Percentiles rank a stretch among this genome's conserved stretches.
phyloP scores from a whole-genome alignment of 352 stramenopile species.

The Globisporangium rhizosaccharum region DNA sequence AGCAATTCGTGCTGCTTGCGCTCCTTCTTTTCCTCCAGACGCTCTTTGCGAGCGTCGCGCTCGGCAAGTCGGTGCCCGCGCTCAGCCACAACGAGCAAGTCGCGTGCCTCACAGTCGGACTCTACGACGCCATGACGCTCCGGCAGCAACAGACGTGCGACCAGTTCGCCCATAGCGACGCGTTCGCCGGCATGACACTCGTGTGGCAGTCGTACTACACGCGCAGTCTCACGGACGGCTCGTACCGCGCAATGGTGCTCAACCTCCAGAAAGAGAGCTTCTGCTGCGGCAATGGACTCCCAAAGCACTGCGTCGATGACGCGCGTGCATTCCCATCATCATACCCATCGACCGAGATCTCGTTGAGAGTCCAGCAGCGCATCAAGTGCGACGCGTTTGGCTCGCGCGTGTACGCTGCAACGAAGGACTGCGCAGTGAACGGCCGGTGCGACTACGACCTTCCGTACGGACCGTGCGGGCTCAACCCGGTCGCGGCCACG shows the following conservation, averaged over 20 bases:
- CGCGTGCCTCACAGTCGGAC: conserved; percentile 55
- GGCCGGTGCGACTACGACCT: conserved; percentile 52
- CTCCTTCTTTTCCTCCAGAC: conserved; percentile 54
- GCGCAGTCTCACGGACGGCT: conserved; percentile 32
- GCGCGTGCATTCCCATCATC: conserved; percentile 37
- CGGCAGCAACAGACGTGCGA: conserved; percentile 35
- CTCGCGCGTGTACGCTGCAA: conserved; percentile 33
- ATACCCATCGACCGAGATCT: conserved; percentile 28
- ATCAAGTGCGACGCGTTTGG: conserved; percentile 22
- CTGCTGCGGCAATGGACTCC: conserved; percentile 62
- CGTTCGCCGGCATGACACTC: conserved; percentile 53
- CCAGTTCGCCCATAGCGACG: conserved; percentile 46
- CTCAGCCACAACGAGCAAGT: conserved; percentile 35
- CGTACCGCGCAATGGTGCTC: conserved; percentile 51
- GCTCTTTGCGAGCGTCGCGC: conserved; percentile 51
- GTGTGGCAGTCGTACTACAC: conserved; percentile 75
- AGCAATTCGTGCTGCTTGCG: conserved; percentile 42
- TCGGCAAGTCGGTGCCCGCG: conserved; percentile 25
- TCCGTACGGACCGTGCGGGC: conserved; percentile 51
- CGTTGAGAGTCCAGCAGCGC: conserved; percentile 19
- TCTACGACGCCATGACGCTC: conserved; percentile 34
- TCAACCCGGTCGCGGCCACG: conserved; percentile 39
- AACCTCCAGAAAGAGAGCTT: conserved; percentile 58
- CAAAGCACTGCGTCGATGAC: conserved; percentile 43
- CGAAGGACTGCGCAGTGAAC: conserved; percentile 37